phyloP scores from a whole-genome alignment of 176 grass and related monocot genomes.

The Zizania latifolia region DNA sequence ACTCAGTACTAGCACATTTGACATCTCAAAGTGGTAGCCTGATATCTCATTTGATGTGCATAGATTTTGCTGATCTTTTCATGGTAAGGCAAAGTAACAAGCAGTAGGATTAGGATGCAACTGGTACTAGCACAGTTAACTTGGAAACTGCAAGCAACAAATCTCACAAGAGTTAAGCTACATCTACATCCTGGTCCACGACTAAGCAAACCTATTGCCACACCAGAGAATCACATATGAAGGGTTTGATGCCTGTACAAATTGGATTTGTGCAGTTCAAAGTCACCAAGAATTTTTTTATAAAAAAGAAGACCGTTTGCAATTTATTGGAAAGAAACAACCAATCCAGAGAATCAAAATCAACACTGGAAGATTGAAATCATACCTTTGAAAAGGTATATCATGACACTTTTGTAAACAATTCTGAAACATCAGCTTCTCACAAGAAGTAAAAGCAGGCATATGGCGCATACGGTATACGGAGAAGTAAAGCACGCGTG shows the following conservation, averaged over 20 bases:
- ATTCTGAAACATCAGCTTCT: neutral
- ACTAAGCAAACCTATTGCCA: slow-evolving; percentile 54
- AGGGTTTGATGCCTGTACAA: slow-evolving; percentile 49
- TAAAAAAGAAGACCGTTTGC: neutral
- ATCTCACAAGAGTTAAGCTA: too few relatives aligned
- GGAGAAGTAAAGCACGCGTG: neutral
- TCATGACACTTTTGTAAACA: neutral
- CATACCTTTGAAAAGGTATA: slow-evolving; percentile 70
- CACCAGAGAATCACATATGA: slow-evolving; percentile 55
- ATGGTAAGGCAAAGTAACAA: too few relatives aligned
- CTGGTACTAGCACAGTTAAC: too few relatives aligned
- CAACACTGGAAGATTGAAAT: neutral
- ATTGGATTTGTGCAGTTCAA: slow-evolving; percentile 60
- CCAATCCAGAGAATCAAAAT: too few relatives aligned
- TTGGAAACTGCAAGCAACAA: too few relatives aligned
- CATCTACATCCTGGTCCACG: neutral
- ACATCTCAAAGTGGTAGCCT: too few relatives aligned
- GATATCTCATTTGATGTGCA: too few relatives aligned
- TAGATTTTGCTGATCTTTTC: too few relatives aligned
- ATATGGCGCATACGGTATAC: neutral
- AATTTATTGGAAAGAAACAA: neutral
- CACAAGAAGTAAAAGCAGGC: neutral
- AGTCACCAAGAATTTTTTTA: slow-evolving; percentile 23
- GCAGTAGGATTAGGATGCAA: too few relatives aligned
- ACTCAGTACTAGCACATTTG: too few relatives aligned